A percentile compares a stretch with the other conserved stretches of the same genome.
phyloP scores from a whole-genome alignment of 2,329 filamentous ascomycete genomes.

The Cytospora mali region DNA sequence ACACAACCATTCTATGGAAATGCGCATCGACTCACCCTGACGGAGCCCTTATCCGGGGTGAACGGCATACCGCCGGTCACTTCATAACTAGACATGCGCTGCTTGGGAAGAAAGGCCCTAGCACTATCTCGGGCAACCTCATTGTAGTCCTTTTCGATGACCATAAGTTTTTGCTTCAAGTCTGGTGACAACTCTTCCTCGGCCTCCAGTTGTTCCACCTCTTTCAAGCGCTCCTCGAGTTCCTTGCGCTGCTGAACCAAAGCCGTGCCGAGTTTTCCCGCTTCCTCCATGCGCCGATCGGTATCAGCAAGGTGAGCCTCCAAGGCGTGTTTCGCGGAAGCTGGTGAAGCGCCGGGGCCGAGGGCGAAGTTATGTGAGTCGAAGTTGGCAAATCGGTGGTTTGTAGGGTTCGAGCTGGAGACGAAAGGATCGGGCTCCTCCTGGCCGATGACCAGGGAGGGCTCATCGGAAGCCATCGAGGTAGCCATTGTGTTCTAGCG shows the following conservation, averaged over 20 bases:
- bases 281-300: conserved; percentile 86
- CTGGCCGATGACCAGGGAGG: conserved; percentile 44
- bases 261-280: conserved; percentile 84
- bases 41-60: conserved; percentile 54
- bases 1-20: background rate
- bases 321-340: conserved; percentile 84
- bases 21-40: conserved; percentile 50
- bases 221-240: conserved; percentile 77
- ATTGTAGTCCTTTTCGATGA: conserved; percentile 93
- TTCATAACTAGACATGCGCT: conserved; percentile 75
- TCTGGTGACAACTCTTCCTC: conserved; percentile 82
- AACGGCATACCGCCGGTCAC: conserved; percentile 54
- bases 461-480: conserved; percentile 46
- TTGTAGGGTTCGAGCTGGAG: conserved; percentile 47
- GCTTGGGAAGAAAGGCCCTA: conserved; percentile 83
- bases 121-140: conserved; percentile 90
- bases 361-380: conserved; percentile 79
- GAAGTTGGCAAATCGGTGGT: conserved; percentile 79
- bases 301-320: conserved; percentile 93
- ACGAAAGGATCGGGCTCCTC: conserved; percentile 60
- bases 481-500: conserved; percentile 44
- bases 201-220: conserved; percentile 77
- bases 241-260: conserved; percentile 86
- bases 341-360: conserved; percentile 75
- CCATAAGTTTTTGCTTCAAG: conserved; percentile 77